Conservation (phyloP, 371 early-diverging fungal species). For the Racocetra persica region DNA sequence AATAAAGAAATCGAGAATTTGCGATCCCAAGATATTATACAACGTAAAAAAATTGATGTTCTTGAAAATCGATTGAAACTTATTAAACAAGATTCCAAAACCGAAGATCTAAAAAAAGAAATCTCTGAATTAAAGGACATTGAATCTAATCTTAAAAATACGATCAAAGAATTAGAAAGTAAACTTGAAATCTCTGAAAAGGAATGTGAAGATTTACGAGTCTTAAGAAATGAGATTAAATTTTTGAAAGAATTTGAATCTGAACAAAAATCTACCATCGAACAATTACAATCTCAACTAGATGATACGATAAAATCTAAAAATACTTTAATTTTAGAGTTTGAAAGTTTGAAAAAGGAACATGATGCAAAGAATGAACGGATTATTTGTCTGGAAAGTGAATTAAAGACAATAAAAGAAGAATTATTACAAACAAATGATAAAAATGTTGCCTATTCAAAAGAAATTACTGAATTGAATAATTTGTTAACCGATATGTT, state of each 20-base stretch:
- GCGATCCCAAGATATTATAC: not conserved
- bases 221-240: not conserved
- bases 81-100: constrained; percentile 8
- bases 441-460: not conserved
- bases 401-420: constrained; percentile 6
- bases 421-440: constrained; percentile 16
- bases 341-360: constrained; percentile 25
- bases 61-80: not conserved
- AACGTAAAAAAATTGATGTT: not conserved
- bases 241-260: not conserved
- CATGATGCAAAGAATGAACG: not conserved
- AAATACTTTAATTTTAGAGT: not conserved
- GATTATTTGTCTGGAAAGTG: not conserved
- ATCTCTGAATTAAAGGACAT: not conserved
- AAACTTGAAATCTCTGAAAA: constrained; percentile 9
- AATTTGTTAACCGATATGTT: not conserved
- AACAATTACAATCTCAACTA: constrained; percentile 15
- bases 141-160: constrained; percentile 1
- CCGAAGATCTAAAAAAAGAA: not conserved
- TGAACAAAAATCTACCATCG: not conserved
- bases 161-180: not conserved
- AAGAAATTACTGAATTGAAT: constrained; percentile 2
- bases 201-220: not conserved
- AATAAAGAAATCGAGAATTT: constrained; percentile 28
- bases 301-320: not conserved